Evolutionary conservation across 805 yeast genomes (phyloP).

Genomic region (Schwanniomyces pseudopolymorphus): DNA sequence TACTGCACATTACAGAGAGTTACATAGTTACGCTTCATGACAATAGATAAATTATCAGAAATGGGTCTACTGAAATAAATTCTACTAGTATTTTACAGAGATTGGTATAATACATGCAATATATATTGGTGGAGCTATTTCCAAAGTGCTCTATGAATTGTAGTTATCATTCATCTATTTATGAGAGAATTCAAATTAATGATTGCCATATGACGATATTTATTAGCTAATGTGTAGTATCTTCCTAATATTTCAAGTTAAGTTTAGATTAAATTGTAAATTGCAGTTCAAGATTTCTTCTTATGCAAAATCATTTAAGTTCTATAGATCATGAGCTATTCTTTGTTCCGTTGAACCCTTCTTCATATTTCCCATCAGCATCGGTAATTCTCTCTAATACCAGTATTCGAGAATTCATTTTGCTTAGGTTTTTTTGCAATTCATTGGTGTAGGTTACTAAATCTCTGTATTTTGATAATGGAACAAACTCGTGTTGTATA

Average conservation of each 20-base stretch:
- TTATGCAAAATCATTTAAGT: neutral
- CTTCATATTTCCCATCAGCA: neutral
- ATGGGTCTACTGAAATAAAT: no score
- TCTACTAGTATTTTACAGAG: no score
- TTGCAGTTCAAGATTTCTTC: neutral
- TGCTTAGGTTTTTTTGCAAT: conserved; percentile 26
- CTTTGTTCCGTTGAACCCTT: neutral
- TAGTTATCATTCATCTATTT: no score
- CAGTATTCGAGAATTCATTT: conserved; percentile 26
- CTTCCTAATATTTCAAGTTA: neutral
- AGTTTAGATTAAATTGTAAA: neutral
- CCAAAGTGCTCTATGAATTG: no score
- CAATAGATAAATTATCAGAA: neutral
- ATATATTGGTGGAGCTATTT: no score
- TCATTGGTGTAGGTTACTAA: conserved; percentile 32
- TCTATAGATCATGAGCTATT: neutral
- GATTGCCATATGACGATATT: no score
- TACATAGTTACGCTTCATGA: neutral
- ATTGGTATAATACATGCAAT: no score
- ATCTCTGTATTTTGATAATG: conserved; percentile 31
- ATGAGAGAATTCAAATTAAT: no score
- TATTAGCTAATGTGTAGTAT: no score
- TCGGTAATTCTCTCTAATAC: conserved; percentile 25
- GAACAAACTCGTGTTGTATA: conserved; percentile 17
- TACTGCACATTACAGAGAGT: neutral